Percentiles rank a stretch among this genome's conserved stretches.
phyloP scores from a whole-genome alignment of 148 eudicot species.

The Cornus kousa region DNA sequence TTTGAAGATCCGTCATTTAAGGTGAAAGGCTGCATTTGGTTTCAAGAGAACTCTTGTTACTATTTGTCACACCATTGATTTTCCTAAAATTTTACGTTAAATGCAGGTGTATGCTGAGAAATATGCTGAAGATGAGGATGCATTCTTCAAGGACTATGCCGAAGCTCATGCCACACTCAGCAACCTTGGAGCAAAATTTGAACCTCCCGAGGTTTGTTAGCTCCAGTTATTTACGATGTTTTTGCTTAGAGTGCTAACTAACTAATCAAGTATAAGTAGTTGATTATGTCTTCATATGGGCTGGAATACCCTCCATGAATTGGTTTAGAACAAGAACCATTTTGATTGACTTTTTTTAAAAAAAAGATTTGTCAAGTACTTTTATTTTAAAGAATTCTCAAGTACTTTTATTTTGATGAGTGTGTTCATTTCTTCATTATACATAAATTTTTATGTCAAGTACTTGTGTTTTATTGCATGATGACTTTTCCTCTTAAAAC shows the following conservation, averaged over 20 bases:
- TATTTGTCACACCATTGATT: neutral
- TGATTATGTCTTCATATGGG: too few species aligned
- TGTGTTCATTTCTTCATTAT: neutral
- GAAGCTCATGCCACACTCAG: constrained; percentile 98
- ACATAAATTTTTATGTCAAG: neutral
- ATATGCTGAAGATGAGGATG: constrained; percentile 78
- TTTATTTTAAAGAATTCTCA: too few species aligned
- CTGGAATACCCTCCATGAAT: too few species aligned
- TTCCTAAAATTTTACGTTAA: constrained; percentile 1
- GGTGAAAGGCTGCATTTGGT: constrained; percentile 39
- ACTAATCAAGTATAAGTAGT: neutral
- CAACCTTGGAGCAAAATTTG: constrained; percentile 94
- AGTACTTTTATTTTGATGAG: neutral
- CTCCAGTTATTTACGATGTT: neutral
- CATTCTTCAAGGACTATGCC: constrained; percentile 89
- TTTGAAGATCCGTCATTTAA: constrained; percentile 95
- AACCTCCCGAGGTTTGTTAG: constrained; percentile 78
- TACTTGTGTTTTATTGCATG: neutral
- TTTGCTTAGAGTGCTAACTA: neutral
- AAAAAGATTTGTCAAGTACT: neutral
- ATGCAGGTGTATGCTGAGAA: constrained; percentile 91
- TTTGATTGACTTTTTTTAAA: too few species aligned
- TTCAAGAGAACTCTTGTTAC: neutral
- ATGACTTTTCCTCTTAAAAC: neutral
- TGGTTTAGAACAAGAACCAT: neutral